phyloP scores from a whole-genome alignment of 768 basidiomycete species.

The Butyriboletus loyo region DNA sequence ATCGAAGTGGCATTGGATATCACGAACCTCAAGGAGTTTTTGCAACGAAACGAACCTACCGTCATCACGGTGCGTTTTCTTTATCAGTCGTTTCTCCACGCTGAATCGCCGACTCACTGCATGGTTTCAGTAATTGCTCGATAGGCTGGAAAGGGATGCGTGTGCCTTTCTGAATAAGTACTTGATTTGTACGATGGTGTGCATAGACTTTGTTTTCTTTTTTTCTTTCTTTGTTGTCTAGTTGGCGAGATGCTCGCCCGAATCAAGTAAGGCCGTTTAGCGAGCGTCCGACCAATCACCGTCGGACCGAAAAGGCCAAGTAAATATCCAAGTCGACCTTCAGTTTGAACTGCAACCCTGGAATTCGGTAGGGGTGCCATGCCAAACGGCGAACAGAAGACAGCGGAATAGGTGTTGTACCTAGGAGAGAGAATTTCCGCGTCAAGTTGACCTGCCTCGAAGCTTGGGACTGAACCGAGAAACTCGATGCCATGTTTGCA shows the following conservation, averaged over 20 bases:
- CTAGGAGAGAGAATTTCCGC: neutral
- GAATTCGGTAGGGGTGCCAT: neutral
- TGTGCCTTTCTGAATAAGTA: neutral
- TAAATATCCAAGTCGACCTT: neutral
- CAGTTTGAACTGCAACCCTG: neutral
- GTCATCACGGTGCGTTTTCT: slow-evolving; percentile 80
- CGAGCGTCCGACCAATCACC: slow-evolving; percentile 11
- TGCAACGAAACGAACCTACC: slow-evolving; percentile 87
- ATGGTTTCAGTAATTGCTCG: slow-evolving; percentile 14
- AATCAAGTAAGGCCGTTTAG: neutral
- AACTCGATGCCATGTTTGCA: neutral
- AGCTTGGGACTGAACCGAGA: neutral
- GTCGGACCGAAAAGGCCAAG: neutral
- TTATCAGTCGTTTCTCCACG: neutral
- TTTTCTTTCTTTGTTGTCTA: neutral
- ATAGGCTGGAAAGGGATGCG: neutral
- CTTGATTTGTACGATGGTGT: slow-evolving; percentile 16
- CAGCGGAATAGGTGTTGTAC: neutral
- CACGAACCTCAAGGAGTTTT: slow-evolving; percentile 80
- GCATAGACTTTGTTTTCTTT: slow-evolving; percentile 11
- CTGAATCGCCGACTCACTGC: slow-evolving; percentile 2
- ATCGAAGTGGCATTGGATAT: slow-evolving; percentile 92
- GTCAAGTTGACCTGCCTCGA: neutral
- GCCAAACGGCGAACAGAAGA: neutral
- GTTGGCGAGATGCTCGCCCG: neutral